Conservation (phyloP, 2,329 filamentous ascomycete species). For the Fusarium xyrophilum region DNA sequence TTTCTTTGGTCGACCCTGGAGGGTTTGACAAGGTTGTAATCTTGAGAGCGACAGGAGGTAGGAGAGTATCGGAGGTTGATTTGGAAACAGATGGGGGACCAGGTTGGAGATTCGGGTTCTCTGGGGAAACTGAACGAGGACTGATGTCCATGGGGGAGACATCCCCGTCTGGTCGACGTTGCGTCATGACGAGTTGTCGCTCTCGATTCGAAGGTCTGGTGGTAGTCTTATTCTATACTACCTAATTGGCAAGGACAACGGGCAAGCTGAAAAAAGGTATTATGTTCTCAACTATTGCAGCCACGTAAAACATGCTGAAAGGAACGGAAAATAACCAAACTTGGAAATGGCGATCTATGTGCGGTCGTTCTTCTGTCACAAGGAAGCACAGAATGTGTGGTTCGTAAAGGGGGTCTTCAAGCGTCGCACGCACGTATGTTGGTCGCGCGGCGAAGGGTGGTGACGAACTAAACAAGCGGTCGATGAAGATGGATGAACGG, state of each 20-base stretch:
- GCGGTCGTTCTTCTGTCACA: neutral
- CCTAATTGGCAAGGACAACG: constrained; percentile 15
- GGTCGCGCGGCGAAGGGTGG: constrained; percentile 16
- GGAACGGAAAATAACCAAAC: neutral
- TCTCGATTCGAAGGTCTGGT: constrained; percentile 11
- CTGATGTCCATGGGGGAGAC: constrained; percentile 33
- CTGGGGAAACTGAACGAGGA: constrained; percentile 32
- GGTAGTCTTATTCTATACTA: constrained; percentile 10
- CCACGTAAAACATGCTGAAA: constrained; percentile 37
- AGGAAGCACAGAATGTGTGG: constrained; percentile 4
- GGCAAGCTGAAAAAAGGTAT: constrained; percentile 1
- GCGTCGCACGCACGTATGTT: constrained; percentile 23
- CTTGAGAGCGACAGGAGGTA: constrained; percentile 33
- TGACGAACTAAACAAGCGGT: constrained; percentile 30
- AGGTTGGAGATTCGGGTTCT: constrained; percentile 28
- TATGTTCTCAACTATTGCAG: constrained; percentile 26
- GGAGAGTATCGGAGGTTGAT: constrained; percentile 30
- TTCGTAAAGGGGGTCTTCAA: constrained; percentile 30
- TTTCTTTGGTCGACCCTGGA: constrained; percentile 17
- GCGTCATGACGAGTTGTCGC: constrained; percentile 33
- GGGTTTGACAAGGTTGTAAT: neutral
- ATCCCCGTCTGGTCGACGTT: constrained; percentile 32
- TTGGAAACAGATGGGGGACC: constrained; percentile 20
- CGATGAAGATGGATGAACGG: constrained; percentile 10
- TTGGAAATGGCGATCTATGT: constrained; percentile 1